Base-by-base conservation (phyloP, 345 rosid genomes). In the Salix arbutifolia region DNA sequence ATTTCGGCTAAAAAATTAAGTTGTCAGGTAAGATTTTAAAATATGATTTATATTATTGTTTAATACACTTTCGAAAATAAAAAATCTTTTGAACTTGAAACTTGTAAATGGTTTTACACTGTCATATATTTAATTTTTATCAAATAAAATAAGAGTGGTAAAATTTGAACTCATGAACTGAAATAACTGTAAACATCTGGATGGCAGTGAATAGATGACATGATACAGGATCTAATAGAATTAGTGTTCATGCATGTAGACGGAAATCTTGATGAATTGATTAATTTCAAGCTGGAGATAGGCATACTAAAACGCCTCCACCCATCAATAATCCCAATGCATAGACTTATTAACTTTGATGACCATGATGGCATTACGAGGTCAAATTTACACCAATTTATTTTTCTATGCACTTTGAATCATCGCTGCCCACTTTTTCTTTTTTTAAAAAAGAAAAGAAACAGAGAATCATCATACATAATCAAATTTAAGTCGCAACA, bases 101-200 rank as follows among this genome's bases (percentile, higher is more conserved):
- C 33, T 31, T 31, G 33, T 31, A 31, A 3, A 31, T 0, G 4
- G 5, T 3, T 31, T 5, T 0, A 31, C 5, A 33, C 0, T 33
- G 0, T 33, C 0, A 0, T 4, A 33, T 33, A 4, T 0, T 33
- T 33, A 33, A 0, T 33, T 33, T 33, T 33, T 33, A 33, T 33
- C 6, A 0, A 33, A 4, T 33, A 33, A 33, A 33, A 33, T 33
- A 0, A 33, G 0, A 0, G 1, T 5, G 0, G 4, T 33, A 4
- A 33, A 4, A 33, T 33, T 33, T 0, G 0, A 33, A 4, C 35
- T 33, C 6, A 4, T 33, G 0, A 4, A 33, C 6, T 4, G 1
- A 33, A 33, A 33, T 33, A 4, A 4, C 4, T 0, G 1, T 33
- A 38, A 38, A 8, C 10, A 38, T 8, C 42, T 38, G 0, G 16